Percentiles rank a stretch among this genome's conserved stretches.
Conservation (phyloP, 306 rosid genomes). For the Quercus parvula region DNA sequence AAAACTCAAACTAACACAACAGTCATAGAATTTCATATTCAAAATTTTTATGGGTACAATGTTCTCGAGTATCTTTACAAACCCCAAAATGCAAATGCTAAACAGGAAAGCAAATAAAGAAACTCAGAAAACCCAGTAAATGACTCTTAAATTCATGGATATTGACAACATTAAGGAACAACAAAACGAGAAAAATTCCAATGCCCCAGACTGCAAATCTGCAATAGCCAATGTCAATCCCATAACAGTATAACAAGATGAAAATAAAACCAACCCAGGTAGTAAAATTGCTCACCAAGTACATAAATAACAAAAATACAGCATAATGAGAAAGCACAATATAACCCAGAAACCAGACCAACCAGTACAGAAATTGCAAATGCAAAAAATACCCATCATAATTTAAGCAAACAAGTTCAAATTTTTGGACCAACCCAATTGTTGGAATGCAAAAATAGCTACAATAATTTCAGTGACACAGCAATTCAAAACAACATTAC, state of each 20-base stretch:
- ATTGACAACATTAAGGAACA: neutral
- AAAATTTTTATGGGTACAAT: neutral
- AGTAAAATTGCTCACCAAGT: neutral
- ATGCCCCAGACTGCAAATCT: neutral
- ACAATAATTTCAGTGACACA: neutral
- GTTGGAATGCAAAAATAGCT: neutral
- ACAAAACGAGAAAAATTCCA: neutral
- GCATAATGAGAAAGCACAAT: neutral
- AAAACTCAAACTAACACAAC: neutral
- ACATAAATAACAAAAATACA: neutral
- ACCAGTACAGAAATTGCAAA: neutral
- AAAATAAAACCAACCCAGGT: neutral
- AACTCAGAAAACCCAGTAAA: neutral
- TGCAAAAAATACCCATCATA: neutral
- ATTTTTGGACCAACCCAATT: neutral
- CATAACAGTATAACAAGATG: neutral
- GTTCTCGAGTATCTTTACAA: neutral
- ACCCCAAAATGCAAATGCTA: neutral
- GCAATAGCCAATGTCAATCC: neutral
- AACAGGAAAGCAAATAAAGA: neutral
- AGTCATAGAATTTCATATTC: neutral
- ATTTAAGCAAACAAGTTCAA: neutral
- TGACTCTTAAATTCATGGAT: neutral
- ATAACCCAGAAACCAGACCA: neutral
- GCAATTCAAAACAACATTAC: too few relatives aligned